Percentiles rank a stretch among this genome's conserved stretches.
These are phyloP conservation scores for Pseudopediastrum boryanum DNA, from an alignment of 139 green algal species.

Conservation along the genomic window DNA sequence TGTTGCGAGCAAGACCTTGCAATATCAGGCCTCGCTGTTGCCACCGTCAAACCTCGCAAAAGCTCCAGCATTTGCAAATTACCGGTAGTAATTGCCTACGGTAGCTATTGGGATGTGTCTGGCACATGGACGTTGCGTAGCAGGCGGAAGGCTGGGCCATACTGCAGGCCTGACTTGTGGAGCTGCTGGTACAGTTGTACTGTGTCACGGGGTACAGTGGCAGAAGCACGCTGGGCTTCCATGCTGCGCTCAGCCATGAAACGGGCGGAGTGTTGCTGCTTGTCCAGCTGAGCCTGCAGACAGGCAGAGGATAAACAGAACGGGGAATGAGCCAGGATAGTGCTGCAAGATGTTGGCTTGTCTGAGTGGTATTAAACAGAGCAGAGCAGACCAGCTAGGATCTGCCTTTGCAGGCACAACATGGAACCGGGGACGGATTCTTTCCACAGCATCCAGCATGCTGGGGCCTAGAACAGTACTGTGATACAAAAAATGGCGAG, in stretches of 20 bases:
- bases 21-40: no score
- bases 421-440: neutral
- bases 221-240: slow-evolving; percentile 83
- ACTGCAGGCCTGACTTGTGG: slow-evolving; percentile 81
- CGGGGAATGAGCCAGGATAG: neutral
- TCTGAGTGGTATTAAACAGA: neutral
- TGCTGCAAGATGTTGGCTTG: neutral
- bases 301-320: neutral
- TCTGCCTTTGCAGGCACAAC: neutral
- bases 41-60: no score
- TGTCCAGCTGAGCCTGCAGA: slow-evolving; percentile 69
- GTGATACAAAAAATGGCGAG: no score
- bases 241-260: slow-evolving; percentile 81
- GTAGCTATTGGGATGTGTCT: no score
- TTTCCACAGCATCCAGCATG: neutral
- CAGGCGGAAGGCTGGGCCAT: slow-evolving; percentile 88
- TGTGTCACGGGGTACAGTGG: slow-evolving; percentile 61
- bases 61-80: no score
- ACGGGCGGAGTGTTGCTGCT: slow-evolving; percentile 39
- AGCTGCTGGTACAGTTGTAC: slow-evolving; percentile 83
- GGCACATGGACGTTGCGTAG: slow-evolving; percentile 90
- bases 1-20: no score
- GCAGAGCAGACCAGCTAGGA: neutral
- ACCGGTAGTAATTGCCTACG: no score
- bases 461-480: no score